Base-by-base conservation (phyloP, 495 filamentous ascomycete species). In the Filosporella fistucella region DNA sequence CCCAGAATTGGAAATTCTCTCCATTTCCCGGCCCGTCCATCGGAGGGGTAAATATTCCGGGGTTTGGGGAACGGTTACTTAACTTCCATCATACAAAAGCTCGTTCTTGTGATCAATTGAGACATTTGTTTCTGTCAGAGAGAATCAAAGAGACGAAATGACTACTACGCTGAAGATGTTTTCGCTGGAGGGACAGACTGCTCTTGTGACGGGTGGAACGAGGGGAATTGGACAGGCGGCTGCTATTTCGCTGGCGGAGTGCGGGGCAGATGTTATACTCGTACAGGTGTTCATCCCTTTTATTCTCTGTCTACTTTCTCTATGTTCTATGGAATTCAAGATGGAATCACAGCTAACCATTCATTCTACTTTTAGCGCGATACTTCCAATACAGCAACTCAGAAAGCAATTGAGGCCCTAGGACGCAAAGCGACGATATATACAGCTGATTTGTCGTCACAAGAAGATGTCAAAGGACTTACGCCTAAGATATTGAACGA, bases 221-320 rank as follows among this genome's bases (percentile, higher is more conserved):
- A 72, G 91, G 42, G 91, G 91, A 18, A 95, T 96, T 42, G 91
- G 91, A 13, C 81, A 87, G 61, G 77, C 86, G 10, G 91, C 94
- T 68, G 86, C 86, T 33, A 61, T 95, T 49, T 88, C 82, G 2
- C 63, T 90, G 10, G 88, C 89, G 26, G 87, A 93, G 67, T 86
- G 85, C 42, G 89, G 89, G 33, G 89, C 89, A 50, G 86, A 95
- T 62, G 72, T 91, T 47, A 67, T 95, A 28, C 70, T 95, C 26
- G 69, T 93, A 17, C 78, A 81, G 66, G 78, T 77, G 54, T 43
- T 59, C 25, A 45, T 34, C 32, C 42, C 40, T 20, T n/a, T 34
- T n/a, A 13, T 1, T 21, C 10, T 35, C 30, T 22, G 12, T n/a
- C n/a, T n/a, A n/a, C n/a, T n/a, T n/a, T n/a, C n/a, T n/a, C n/a